Evolutionary conservation across 805 yeast genomes (phyloP), one percentile per base, ranked within the genome.

Genomic region (Candida corydali): DNA sequence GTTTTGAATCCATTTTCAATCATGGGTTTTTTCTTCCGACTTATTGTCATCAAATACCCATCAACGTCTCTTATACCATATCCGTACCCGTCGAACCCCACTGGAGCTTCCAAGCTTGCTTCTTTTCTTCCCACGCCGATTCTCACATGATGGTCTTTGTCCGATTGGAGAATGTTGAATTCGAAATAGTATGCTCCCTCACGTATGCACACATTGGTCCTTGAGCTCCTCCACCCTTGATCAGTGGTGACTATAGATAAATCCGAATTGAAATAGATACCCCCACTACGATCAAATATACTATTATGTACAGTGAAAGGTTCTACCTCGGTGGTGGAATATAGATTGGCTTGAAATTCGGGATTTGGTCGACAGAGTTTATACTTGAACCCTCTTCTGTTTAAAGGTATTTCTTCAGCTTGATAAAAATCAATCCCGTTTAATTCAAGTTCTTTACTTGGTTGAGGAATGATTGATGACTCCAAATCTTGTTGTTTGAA

Each of bases 31-130:
- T 59, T 53, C 0, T 87, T 86, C 33, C 89, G 71, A 40, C 91
- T 80, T 29, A 82, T 60, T 45, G 93, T 94, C 17, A 93, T 70
- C 19, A 75, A 76, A 46, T 85, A 84, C 2, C 95, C 89, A 5
- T 73, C 69, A 25, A 73, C 71, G 59, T 91, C 97, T 41, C 97
- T 70, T 2, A 93, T 52, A 2, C 96, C 97, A 57, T 93, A 91
- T 0, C 96, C 91, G 61, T 88, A 93, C 0, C 88, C 91, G 58
- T 93, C 98, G 50, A 77, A 86, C 3, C 99, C 99, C 5, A 89
- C 93, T 0, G 99, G 98, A 0, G 95, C 95, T 47, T 91, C 97
- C 29, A 89, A 59, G 34, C 87, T 76, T 2, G 96, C 93, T 52
- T 91, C 98, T 43, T 87, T 72, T 36, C 98, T 65, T 0, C 82